phyloP scores from a whole-genome alignment of 306 rosid species.

The Cicer yamashitae region DNA sequence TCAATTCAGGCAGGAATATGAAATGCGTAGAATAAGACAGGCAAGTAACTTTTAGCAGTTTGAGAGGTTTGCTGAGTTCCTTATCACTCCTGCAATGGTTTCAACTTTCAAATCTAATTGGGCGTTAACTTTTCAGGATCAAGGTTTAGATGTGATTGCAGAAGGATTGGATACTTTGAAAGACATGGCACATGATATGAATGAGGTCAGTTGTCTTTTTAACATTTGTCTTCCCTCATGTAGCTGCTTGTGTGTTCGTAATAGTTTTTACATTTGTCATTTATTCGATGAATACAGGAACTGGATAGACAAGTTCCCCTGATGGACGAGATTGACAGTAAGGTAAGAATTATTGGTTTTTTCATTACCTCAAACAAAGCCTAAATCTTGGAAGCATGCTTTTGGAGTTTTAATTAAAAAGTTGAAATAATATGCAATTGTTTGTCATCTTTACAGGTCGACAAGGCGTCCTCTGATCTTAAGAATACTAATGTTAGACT shows the following conservation, averaged over 20 bases:
- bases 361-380: not conserved
- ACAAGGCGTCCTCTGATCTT: conserved; percentile 90
- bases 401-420: conserved; percentile 17
- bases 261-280: conserved; percentile 10
- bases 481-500: conserved; percentile 97
- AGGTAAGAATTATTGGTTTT: conserved; percentile 60
- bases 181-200: conserved; percentile 97
- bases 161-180: conserved; percentile 95
- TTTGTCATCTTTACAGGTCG: conserved; percentile 67
- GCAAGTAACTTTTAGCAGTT: conserved; percentile 51
- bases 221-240: conserved; percentile 27
- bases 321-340: conserved; percentile 97
- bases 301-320: conserved; percentile 96
- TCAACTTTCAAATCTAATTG: conserved; percentile 35
- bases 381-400: not conserved
- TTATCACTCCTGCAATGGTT: conserved; percentile 21
- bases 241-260: not conserved
- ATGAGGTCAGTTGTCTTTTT: conserved; percentile 70
- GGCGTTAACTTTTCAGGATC: conserved; percentile 67
- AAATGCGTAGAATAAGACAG: conserved; percentile 89
- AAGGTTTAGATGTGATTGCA: conserved; percentile 91
- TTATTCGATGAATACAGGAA: conserved; percentile 64
- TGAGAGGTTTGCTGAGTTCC: not conserved
- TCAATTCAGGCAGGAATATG: conserved; percentile 89
- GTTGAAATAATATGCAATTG: conserved; percentile 37